phyloP scores from a whole-genome alignment of 2,329 filamentous ascomycete species.

The Alternaria ventricosa region DNA sequence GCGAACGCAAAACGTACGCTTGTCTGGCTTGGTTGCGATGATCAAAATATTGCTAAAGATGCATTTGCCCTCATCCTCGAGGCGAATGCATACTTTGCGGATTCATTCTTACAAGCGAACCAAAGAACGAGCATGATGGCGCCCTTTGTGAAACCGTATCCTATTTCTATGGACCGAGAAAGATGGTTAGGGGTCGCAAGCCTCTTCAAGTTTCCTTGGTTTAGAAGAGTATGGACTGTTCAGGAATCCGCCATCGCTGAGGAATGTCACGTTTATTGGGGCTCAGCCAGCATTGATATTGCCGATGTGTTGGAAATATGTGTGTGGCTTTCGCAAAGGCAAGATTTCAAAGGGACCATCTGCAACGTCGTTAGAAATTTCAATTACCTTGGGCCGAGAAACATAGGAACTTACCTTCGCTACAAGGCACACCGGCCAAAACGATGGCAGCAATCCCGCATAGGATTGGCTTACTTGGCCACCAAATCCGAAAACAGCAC shows the following conservation, averaged over 20 bases:
- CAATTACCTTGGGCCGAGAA: rapidly evolving
- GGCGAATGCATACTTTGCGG: rapidly evolving
- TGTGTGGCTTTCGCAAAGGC: not conserved
- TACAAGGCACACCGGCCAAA: rapidly evolving
- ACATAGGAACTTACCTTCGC: no score
- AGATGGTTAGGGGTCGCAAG: not conserved
- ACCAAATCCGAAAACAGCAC: no score
- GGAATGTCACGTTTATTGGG: not conserved
- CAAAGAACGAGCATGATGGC: rapidly evolving
- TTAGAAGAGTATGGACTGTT: not conserved
- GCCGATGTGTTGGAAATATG: not conserved
- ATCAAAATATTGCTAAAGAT: not conserved
- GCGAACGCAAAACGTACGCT: not conserved
- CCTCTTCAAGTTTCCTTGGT: rapidly evolving
- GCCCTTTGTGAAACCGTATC: not conserved
- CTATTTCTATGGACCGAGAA: rapidly evolving
- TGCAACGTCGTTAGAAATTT: not conserved
- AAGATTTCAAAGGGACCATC: rapidly evolving
- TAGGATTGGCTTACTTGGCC: rapidly evolving
- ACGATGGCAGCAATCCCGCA: not conserved
- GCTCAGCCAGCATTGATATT: not conserved
- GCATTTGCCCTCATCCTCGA: not conserved
- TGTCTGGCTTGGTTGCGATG: not conserved
- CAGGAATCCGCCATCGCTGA: not conserved
- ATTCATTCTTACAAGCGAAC: rapidly evolving